Base-by-base conservation (phyloP, 306 rosid species). In the Medicago ruthenica region DNA sequence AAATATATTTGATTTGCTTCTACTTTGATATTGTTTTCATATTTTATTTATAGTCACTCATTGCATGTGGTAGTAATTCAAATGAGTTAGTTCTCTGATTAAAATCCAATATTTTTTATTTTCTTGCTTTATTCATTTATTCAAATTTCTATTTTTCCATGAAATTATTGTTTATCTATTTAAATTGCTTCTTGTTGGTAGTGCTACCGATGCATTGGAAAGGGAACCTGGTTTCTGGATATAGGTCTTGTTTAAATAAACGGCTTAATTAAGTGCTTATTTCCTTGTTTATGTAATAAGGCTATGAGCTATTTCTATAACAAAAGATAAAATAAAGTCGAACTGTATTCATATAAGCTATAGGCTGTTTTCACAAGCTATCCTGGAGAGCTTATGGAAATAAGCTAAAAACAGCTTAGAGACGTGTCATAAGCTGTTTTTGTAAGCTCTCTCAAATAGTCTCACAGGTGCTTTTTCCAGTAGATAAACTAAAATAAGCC, bases 51-150 rank as follows among this genome's bases (percentile, higher is more conserved):
- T 10, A 73, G 73, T 50, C 61, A 51, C 55, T 10, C 67, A 40
- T 8, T 39, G 3, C 47, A 41, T 41, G 47, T 9, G 47, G 47
- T 41, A 41, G 9, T 58, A 37, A 27, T 58, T 62, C 45, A 75
- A 62, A 65, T 40, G 4, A n/a, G 55, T 75, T 31, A 36, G 78
- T 81, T 36, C 59, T 31, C 67, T 76, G 75, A 59, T 22, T 67
- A 73, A 77, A 68, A 9, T 41, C 47, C 47, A 2, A 41, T 27
- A 57, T 42, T 65, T 71, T 34, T 42, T 27, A 41, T 44, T 36
- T 67, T 73, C 14, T 71, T 57, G 12, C 22, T 39, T 64, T 27
- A 5, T 40, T 13, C 4, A 14, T 73, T 21, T 65, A 47, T 11
- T 47, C 53, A 34, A 5, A 34, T 34, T 34, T 34, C 37, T 34